Base-by-base conservation (phyloP, 2,329 filamentous ascomycete species). In the Chrysoporthe deuterocubensis region DNA sequence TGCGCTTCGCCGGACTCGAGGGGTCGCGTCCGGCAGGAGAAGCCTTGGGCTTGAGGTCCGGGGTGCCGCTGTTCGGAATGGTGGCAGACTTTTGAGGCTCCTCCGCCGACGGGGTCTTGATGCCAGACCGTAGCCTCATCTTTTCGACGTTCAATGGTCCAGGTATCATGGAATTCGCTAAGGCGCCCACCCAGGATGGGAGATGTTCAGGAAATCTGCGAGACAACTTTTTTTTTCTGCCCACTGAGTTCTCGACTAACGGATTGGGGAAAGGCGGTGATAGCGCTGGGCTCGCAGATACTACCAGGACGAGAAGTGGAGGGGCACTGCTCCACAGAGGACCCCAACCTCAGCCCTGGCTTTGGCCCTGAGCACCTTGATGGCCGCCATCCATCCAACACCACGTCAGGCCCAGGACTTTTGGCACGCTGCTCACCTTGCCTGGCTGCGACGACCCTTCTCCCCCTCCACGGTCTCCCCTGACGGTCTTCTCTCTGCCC, bases 61-160 rank as follows among this genome's bases (percentile, higher is more conserved):
- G 62, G 14, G 52, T 56, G 18, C 43, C 34, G 44, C 54, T 34
- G 56, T 50, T 48, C 13, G 63, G 37, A 11, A 46, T 34, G n/a
- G 56, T 11, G 14, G 62, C 68, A n/a, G 62, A 52, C 40, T 64
- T 57, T 42, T 62, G 63, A 14, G 60, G 56, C 37, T 67, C 62
- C 64, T 70, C 68, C 21, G 68, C 66, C 66, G 68, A 70, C 37
- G 63, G 66, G 4, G 66, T 70, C 59, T 70, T 70, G 52, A 68
- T 68, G 13, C 66, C 68, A 44, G 68, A 70, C 62, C 68, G 57
- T 52, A 70, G 37, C 58, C 68, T 70, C 68, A 70, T 70, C 6
- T 44, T 70, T 11, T 9, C 54, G 54, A 42, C 58, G 54, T 60
- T 46, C 68, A 65, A 65, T 52, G 56, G 54, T 21, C n/a, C 42